Base-by-base conservation (phyloP, 176 grass and related monocot species). In the Avena insularis region DNA sequence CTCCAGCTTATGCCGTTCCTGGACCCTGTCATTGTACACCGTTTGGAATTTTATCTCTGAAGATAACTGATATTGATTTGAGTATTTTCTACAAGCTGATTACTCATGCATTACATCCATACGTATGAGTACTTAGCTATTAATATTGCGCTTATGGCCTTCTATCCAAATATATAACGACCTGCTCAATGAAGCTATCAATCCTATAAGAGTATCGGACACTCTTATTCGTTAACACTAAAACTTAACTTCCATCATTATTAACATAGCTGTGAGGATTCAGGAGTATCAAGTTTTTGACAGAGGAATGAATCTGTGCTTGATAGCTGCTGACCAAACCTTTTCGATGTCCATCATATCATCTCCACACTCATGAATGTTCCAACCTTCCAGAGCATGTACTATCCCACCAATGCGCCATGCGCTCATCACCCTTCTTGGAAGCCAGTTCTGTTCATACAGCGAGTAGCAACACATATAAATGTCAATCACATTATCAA, bases 361-460 rank as follows among this genome's bases (percentile, higher is more conserved):
- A 45, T 92, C 90, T 29, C 93, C 96, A 12, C 96, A 94, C 80
- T 98, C 96, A 9, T 98, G 91, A 73, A 83, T 91, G 19, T 79
- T 63, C 93, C 86, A 94, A 31, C 65, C 91, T 59, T 95, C 96
- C 47, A 95, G 58, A 76, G 90, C 92, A 40, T 98, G 92, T 17
- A 95, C 72, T 86, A 98, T 95, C 74, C 88, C 93, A 35, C 90
- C 96, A 84, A 98, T 86, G 25, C 90, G 92, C 87, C 91, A 94
- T 56, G 93, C 93, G 40, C 96, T 98, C 92, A 98, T 98, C 36
- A 98, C 96, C 92, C 92, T 91, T 94, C 96, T 94, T 17, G 92
- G 96, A 83, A 95, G 75, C 96, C 96, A 98, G 78, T 98, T 95
- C 96, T 98, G 75, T 77, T 56, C 38, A 81, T 46, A 81, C 20